Evolutionary conservation across 1,139 yeast species (phyloP).

Genomic region (Hansenula lynferdii): DNA sequence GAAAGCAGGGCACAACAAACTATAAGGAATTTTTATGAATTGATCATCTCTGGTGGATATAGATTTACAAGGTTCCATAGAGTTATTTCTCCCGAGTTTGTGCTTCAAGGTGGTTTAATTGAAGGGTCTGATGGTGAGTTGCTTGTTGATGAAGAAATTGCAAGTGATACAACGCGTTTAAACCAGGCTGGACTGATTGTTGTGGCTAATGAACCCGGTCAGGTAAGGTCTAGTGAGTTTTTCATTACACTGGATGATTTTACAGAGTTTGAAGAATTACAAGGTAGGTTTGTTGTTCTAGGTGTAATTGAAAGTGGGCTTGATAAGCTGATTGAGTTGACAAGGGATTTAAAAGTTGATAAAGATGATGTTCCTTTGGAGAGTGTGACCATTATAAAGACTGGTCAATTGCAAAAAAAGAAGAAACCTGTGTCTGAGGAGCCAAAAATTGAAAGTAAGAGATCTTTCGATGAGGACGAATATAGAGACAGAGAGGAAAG

Average conservation of each 20-base stretch:
- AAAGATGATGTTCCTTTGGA: background rate
- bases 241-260: slow-evolving; percentile 4
- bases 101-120: slow-evolving; percentile 4
- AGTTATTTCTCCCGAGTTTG: slow-evolving; percentile 3
- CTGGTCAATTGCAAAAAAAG: slow-evolving; percentile 2
- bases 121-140: background rate
- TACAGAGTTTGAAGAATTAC: background rate
- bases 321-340: background rate
- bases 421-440: background rate
- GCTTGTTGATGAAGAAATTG: background rate
- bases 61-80: background rate
- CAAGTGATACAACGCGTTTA: background rate
- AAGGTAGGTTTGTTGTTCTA: slow-evolving; percentile 2
- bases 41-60: background rate
- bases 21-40: background rate
- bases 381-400: background rate
- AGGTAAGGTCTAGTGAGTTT: background rate
- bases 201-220: background rate
- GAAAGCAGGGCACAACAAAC: background rate
- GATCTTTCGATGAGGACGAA: background rate
- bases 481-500: background rate
- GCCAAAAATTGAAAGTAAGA: background rate
- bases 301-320: background rate
- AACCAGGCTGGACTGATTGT: background rate
- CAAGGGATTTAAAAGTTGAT: background rate